These are phyloP conservation scores for Penstemon davidsonii DNA, from an alignment of 257 asterid species.

Conservation along the genomic window DNA sequence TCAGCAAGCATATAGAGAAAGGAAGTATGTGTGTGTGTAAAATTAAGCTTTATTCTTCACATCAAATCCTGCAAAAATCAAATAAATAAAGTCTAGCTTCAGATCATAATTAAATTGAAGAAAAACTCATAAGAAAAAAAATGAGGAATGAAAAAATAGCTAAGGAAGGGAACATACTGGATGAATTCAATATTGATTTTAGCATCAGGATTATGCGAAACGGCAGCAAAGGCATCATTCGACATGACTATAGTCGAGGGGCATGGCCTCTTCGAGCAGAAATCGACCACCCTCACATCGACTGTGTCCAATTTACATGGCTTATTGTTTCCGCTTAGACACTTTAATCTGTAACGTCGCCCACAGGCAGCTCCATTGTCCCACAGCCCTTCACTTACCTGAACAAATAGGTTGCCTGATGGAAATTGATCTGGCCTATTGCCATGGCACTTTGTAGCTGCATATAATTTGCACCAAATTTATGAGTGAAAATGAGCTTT, in stretches of 20 bases:
- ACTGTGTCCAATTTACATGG: slow-evolving; percentile 57
- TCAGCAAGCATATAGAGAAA: too few relatives aligned
- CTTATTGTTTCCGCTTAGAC: slow-evolving; percentile 52
- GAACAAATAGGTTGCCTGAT: slow-evolving; percentile 63
- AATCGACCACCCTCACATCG: slow-evolving; percentile 69
- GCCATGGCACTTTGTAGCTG: slow-evolving; percentile 71
- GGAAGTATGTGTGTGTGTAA: too few relatives aligned
- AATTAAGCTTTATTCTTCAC: background rate
- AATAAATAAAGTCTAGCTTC: background rate
- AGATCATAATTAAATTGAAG: background rate
- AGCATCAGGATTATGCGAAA: slow-evolving; percentile 46
- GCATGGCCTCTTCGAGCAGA: slow-evolving; percentile 59
- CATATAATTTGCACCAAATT: slow-evolving; percentile 1
- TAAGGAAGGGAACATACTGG: slow-evolving; percentile 36
- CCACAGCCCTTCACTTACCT: slow-evolving; percentile 72
- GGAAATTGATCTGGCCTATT: slow-evolving; percentile 73
- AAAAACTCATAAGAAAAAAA: background rate
- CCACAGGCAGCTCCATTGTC: slow-evolving; percentile 87
- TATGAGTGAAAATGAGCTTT: too few relatives aligned
- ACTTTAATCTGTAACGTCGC: slow-evolving; percentile 55
- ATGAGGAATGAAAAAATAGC: background rate
- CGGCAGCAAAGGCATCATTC: slow-evolving; percentile 53
- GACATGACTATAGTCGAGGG: slow-evolving; percentile 70
- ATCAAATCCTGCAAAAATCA: slow-evolving; percentile 8
- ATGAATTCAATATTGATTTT: slow-evolving; percentile 66